A percentile compares a stretch with the other conserved stretches of the same genome.
Conservation (phyloP, 176 grass and related monocot species). For the Musa troglodytarum region DNA sequence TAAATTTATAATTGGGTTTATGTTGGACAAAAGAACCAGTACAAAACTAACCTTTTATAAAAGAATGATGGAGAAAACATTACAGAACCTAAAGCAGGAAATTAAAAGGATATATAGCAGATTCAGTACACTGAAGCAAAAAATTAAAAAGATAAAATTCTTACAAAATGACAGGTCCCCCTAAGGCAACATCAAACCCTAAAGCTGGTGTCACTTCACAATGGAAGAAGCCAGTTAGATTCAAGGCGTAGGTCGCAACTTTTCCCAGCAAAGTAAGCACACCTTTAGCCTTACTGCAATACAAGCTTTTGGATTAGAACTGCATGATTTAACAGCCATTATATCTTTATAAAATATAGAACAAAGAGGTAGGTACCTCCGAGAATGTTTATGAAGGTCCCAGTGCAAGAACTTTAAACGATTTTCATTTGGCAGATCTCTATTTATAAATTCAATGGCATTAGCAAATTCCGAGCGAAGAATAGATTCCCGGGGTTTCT, state of each 20-base stretch:
- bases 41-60: not conserved
- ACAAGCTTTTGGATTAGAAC: not conserved
- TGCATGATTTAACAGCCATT: too few species aligned
- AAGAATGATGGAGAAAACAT: not conserved
- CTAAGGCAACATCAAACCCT: constrained; percentile 31
- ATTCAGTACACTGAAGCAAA: not conserved
- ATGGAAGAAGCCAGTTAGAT: constrained; percentile 70
- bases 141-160: not conserved
- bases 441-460: constrained; percentile 65
- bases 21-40: not conserved
- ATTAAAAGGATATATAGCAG: not conserved
- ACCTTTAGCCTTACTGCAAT: constrained; percentile 55
- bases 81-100: not conserved
- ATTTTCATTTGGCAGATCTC: constrained; percentile 42
- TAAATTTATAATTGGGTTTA: not conserved
- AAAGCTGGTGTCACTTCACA: constrained; percentile 39
- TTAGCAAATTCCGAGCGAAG: constrained; percentile 70
- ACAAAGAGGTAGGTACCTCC: constrained; percentile 35
- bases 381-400: constrained; percentile 86
- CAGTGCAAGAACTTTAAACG: constrained; percentile 79
- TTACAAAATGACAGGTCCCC: constrained; percentile 53
- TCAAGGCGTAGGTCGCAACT: constrained; percentile 63
- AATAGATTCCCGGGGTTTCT: constrained; percentile 70
- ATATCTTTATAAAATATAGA: too few species aligned
- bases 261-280: constrained; percentile 66